phyloP scores from a whole-genome alignment of 768 basidiomycete genomes.

The Cubamyces sp. region DNA sequence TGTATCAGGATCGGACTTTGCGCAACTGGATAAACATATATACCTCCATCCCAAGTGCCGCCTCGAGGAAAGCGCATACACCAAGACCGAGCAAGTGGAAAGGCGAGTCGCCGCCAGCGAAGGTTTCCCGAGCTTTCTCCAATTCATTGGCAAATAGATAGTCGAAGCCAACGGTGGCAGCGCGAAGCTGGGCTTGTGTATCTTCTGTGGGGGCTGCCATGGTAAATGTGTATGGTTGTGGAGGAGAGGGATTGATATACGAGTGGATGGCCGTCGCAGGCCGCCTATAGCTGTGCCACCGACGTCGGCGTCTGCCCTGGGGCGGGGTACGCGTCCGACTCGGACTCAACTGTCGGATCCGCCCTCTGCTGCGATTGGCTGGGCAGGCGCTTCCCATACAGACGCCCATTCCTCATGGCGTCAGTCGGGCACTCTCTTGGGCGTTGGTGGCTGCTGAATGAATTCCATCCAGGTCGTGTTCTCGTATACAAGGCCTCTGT shows the following conservation, averaged over 20 bases:
- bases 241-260: background rate
- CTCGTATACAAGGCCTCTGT: too few species aligned
- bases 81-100: constrained; percentile 77
- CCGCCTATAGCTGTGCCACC: background rate
- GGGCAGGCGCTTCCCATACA: too few species aligned
- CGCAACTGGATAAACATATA: constrained; percentile 17
- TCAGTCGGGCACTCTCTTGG: too few species aligned
- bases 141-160: constrained; percentile 72
- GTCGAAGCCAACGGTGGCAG: constrained; percentile 62
- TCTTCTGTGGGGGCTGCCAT: constrained; percentile 32
- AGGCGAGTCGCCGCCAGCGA: constrained; percentile 57
- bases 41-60: constrained; percentile 83
- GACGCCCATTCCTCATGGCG: too few species aligned
- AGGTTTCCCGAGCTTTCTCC: constrained; percentile 51
- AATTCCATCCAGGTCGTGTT: too few species aligned
- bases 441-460: too few species aligned
- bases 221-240: constrained; percentile 4
- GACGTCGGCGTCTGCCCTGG: background rate
- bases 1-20: background rate
- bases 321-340: background rate
- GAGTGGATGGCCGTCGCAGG: background rate
- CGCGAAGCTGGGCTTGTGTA: constrained; percentile 36
- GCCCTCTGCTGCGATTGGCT: too few species aligned
- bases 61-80: constrained; percentile 74
- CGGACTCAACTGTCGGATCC: background rate